Percentiles rank a stretch among this genome's conserved stretches.
Evolutionary conservation across 169 alveolate species (phyloP).

Genomic region (Plasmodium gaboni): DNA sequence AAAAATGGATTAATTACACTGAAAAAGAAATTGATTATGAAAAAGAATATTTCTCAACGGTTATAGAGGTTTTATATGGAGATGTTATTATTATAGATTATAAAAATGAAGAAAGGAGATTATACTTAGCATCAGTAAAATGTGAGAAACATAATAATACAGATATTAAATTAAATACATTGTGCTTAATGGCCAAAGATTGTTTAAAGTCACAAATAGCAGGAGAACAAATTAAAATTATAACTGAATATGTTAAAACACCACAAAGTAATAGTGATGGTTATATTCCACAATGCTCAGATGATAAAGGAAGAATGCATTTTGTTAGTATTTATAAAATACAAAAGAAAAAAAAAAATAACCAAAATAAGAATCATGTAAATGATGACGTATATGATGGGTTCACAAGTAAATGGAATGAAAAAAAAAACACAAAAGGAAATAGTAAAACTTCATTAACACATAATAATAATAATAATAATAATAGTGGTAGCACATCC

Average conservation of each 20-base stretch:
- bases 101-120: constrained; percentile 73
- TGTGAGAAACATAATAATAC: constrained; percentile 66
- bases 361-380: background rate
- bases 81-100: constrained; percentile 72
- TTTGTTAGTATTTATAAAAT: constrained; percentile 68
- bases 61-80: constrained; percentile 69
- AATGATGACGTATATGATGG: background rate
- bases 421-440: background rate
- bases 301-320: constrained; percentile 76
- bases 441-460: background rate
- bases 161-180: constrained; percentile 44
- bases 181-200: constrained; percentile 64
- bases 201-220: constrained; percentile 29
- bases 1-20: constrained; percentile 63
- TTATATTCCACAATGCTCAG: constrained; percentile 76
- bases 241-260: constrained; percentile 59
- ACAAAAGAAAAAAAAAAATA: constrained; percentile 16
- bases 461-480: too few species aligned
- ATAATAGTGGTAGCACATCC: too few species aligned
- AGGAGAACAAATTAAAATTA: constrained; percentile 58
- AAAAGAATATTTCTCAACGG: constrained; percentile 53
- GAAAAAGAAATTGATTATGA: constrained; percentile 73
- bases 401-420: constrained; percentile 6
- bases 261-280: constrained; percentile 76
- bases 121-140: constrained; percentile 60